Conservation (phyloP, 164 flowering plant species). For the Houttuynia cordata region DNA sequence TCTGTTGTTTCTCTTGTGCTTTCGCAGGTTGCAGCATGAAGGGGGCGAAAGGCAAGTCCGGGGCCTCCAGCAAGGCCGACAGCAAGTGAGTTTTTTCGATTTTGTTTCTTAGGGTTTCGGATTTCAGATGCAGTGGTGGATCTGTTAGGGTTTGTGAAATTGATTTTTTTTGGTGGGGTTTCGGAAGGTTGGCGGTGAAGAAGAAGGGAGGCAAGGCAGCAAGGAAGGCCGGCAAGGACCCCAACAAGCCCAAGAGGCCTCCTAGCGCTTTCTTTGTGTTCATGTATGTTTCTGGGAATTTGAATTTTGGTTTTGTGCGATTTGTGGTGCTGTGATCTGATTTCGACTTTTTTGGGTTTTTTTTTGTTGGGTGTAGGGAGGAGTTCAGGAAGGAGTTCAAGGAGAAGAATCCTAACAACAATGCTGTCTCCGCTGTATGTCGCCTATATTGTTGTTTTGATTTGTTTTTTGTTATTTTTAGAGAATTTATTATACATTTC, state of each 20-base stretch:
- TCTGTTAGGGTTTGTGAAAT: too few relatives aligned
- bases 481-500: too few relatives aligned
- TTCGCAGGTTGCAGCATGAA: slow-evolving; percentile 29
- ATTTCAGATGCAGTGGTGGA: not conserved
- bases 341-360: too few relatives aligned
- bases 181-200: slow-evolving; percentile 22
- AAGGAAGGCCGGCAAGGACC: slow-evolving; percentile 60
- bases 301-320: too few relatives aligned
- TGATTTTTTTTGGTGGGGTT: too few relatives aligned
- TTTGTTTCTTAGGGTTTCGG: too few relatives aligned
- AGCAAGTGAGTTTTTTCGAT: slow-evolving; percentile 32
- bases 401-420: slow-evolving; percentile 64
- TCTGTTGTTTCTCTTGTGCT: slow-evolving; percentile 4
- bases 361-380: slow-evolving; percentile 50
- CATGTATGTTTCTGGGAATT: too few relatives aligned
- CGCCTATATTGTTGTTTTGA: not conserved
- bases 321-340: too few relatives aligned
- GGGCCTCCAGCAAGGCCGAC: slow-evolving; percentile 14
- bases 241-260: slow-evolving; percentile 92
- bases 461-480: too few relatives aligned
- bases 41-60: slow-evolving; percentile 23
- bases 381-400: slow-evolving; percentile 61
- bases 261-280: slow-evolving; percentile 84
- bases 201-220: slow-evolving; percentile 18
- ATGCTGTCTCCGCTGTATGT: slow-evolving; percentile 73